Evolutionary conservation across 352 stramenopile species (phyloP).

Genomic region (Globisporangium perplexum): DNA sequence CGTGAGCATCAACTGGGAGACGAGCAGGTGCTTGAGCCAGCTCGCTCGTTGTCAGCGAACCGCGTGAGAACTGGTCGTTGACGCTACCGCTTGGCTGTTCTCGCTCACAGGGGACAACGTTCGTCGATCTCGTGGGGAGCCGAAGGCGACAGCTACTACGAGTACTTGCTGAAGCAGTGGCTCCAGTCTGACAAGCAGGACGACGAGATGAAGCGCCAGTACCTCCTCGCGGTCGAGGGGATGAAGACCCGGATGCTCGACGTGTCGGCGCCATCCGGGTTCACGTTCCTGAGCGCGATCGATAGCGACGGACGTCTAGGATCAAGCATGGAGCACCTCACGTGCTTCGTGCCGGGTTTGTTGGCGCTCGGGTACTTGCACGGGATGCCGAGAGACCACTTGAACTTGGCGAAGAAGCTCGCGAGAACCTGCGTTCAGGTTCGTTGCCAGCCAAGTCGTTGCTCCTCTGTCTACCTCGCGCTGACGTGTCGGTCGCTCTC

Average conservation of each 20-base stretch:
- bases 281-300: slow-evolving; percentile 37
- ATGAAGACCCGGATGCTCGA: slow-evolving; percentile 38
- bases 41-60: too few relatives aligned
- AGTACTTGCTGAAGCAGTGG: slow-evolving; percentile 80
- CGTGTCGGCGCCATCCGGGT: slow-evolving; percentile 29
- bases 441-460: not conserved
- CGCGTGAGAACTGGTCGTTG: too few relatives aligned
- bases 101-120: too few relatives aligned
- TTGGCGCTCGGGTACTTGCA: slow-evolving; percentile 61
- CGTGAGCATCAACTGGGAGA: slow-evolving; percentile 27
- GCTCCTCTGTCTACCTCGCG: too few relatives aligned
- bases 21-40: too few relatives aligned
- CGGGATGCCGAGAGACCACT: slow-evolving; percentile 43
- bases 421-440: slow-evolving; percentile 69
- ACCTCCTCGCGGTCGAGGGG: slow-evolving; percentile 41
- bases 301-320: slow-evolving; percentile 17
- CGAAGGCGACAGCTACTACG: slow-evolving; percentile 66
- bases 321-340: slow-evolving; percentile 76
- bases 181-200: slow-evolving; percentile 49
- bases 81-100: too few relatives aligned
- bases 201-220: slow-evolving; percentile 36
- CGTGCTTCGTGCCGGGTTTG: slow-evolving; percentile 85
- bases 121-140: slow-evolving; percentile 35
- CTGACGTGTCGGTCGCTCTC: not conserved
- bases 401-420: slow-evolving; percentile 67